Base-by-base conservation (phyloP, 2,329 filamentous ascomycete genomes). In the Cadophora sp. region DNA sequence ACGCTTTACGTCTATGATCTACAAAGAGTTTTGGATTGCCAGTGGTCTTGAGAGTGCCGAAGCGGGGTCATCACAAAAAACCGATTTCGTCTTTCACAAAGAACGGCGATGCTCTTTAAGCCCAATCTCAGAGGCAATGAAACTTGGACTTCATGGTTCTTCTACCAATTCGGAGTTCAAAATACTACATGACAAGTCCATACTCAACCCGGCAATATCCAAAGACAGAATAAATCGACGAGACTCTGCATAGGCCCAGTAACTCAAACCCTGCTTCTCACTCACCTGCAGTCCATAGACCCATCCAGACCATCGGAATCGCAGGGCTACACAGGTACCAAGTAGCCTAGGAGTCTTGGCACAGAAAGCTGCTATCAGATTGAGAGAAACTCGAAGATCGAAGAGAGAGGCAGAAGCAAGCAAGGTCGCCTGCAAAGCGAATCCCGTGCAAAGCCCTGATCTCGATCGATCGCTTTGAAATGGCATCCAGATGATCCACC, bases 301-400 rank as follows among this genome's bases (percentile, higher is more conserved):
- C 8, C 18, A 22, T 56, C 33, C 30, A 56, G 30, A 14, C 18
- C 22, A 6, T 55, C 51, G 51, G 30, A 55, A 20, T 8, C 18
- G n/a, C 53, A 56, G 33, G 53, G 30, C 53, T 56, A 22, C 53
- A 22, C 33, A 56, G 53, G 53, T 56, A 4, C 53, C 53, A 56
- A 56, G 53, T 14, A 13, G 18, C 33, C 53, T 18, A 13, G 13
- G 33, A 53, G 24, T 16, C 50, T 53, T n/a, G 33, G 53, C 30
- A 56, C 30, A 56, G 3, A 24, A 53, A 27, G 50, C n/a, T n/a
- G 27, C 2, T n/a, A 20, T 39, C n/a, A 36, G 11, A n/a, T 56
- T 30, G 27, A 3, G 27, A 30, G 3, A 30, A 6, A 30, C 27
- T 30, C 27, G 27, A 30, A n/a, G n/a, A n/a, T n/a, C n/a, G 27